Percentiles rank a stretch among this genome's conserved stretches.
phyloP scores from a whole-genome alignment of 2,329 filamentous ascomycete species.

The Thielaviopsis populi region DNA sequence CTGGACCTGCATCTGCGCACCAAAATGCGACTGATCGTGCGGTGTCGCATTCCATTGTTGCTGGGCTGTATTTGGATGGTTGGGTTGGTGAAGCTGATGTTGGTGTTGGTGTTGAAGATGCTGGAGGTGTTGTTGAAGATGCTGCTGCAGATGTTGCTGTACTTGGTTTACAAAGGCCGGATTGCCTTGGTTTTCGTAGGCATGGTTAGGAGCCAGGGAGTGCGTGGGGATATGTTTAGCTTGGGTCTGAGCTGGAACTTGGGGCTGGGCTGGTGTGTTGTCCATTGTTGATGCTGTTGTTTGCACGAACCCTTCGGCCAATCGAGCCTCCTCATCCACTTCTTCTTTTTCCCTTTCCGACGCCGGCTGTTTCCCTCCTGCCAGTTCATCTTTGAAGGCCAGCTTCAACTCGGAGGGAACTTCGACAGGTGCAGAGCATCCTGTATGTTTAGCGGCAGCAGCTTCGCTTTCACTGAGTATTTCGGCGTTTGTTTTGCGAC shows the following conservation, averaged over 20 bases:
- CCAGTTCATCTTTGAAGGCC: slow-evolving; percentile 59
- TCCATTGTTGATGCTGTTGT: slow-evolving; percentile 27
- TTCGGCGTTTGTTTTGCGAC: slow-evolving; percentile 55
- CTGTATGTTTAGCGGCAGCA: slow-evolving; percentile 21
- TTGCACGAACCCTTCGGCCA: slow-evolving; percentile 44
- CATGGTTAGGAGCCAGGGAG: background rate
- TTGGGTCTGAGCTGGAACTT: slow-evolving; percentile 19
- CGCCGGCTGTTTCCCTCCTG: slow-evolving; percentile 17
- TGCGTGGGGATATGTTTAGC: slow-evolving; percentile 2
- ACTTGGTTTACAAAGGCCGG: slow-evolving; percentile 14
- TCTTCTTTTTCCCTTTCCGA: slow-evolving; percentile 18
- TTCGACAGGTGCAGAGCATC: slow-evolving; percentile 19
- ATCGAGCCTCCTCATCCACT: slow-evolving; percentile 31
- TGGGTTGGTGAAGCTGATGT: background rate
- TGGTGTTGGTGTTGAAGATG: slow-evolving; percentile 8
- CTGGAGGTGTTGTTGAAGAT: slow-evolving; percentile 9
- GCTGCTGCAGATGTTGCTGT: slow-evolving; percentile 19
- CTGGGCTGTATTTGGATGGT: background rate
- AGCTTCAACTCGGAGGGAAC: slow-evolving; percentile 45
- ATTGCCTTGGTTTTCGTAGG: slow-evolving; percentile 14
- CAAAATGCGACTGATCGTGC: background rate
- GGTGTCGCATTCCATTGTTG: background rate
- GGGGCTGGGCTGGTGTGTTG: slow-evolving; percentile 16
- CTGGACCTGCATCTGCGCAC: background rate
- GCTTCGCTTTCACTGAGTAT: slow-evolving; percentile 59